Evolutionary conservation across 495 filamentous ascomycete species (phyloP).

Genomic region (Schizothecium vesticola): DNA sequence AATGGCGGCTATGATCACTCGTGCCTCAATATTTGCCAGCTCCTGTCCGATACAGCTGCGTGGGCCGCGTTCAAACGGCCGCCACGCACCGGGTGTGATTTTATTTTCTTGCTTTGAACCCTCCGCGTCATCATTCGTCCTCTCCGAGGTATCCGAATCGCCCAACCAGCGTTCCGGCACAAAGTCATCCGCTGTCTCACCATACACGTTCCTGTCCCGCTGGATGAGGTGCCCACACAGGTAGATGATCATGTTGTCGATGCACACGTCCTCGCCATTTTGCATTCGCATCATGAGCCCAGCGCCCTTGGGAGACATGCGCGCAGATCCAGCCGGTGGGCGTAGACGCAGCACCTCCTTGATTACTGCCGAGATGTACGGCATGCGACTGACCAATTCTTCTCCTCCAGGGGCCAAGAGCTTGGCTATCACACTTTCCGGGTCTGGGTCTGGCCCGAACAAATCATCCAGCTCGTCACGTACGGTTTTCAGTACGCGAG

Average conservation of each 20-base stretch:
- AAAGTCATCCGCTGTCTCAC: conserved; percentile 52
- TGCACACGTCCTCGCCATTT: conserved; percentile 54
- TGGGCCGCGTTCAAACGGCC: conserved; percentile 52
- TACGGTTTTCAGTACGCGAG: conserved; percentile 32
- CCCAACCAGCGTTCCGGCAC: conserved; percentile 58
- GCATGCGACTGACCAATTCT: conserved; percentile 39
- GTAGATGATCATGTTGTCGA: conserved; percentile 51
- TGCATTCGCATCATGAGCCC: conserved; percentile 32
- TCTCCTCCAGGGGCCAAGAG: conserved; percentile 28
- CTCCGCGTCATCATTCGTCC: conserved; percentile 14
- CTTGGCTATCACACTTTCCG: conserved; percentile 15
- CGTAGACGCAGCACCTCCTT: conserved; percentile 48
- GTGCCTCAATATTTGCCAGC: conserved; percentile 41
- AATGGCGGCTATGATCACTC: conserved; percentile 33
- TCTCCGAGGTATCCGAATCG: conserved; percentile 27
- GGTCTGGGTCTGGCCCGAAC: conserved; percentile 28
- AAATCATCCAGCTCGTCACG: conserved; percentile 43
- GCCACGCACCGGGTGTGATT: conserved; percentile 39
- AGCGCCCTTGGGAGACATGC: conserved; percentile 27
- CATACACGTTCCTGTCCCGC: conserved; percentile 53
- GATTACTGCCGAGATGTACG: conserved; percentile 46
- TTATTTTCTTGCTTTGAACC: conserved; percentile 19
- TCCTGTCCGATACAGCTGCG: conserved; percentile 55
- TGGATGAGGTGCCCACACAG: conserved; percentile 49
- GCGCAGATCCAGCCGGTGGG: conserved; percentile 37